A percentile compares a stretch with the other conserved stretches of the same genome.
Conservation (phyloP, 2,329 filamentous ascomycete genomes). For the Meredithiella fracta region DNA sequence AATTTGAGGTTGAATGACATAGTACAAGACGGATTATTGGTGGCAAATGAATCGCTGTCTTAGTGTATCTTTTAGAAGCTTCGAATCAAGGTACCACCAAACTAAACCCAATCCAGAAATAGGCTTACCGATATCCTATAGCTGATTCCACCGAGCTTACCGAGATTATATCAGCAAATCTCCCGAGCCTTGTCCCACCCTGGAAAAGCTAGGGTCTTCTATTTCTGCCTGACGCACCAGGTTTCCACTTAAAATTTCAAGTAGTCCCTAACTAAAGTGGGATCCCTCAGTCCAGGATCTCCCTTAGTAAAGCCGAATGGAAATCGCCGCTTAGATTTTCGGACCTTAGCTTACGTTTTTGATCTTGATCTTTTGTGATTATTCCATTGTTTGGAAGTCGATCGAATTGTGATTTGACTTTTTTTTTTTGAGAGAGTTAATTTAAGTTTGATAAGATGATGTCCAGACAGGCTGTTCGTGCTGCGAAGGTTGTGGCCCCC, state of each 20-base stretch:
- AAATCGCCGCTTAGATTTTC: slow-evolving; percentile 3
- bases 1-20: background rate
- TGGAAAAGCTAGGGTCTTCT: background rate
- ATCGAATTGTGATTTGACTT: background rate
- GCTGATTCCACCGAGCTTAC: slow-evolving; percentile 1
- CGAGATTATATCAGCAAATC: slow-evolving; percentile 10
- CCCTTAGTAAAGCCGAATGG: background rate
- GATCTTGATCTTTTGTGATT: background rate
- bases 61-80: background rate
- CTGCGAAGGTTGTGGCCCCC: slow-evolving; percentile 44
- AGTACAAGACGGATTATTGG: background rate
- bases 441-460: slow-evolving; percentile 27
- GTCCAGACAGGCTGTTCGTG: slow-evolving; percentile 41
- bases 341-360: too few species aligned
- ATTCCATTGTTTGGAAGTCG: too few species aligned
- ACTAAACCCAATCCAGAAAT: background rate
- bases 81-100: background rate
- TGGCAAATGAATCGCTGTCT: background rate
- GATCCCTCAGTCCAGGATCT: slow-evolving; percentile 10
- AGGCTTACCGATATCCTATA: background rate
- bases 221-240: slow-evolving; percentile 13
- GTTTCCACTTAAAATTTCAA: slow-evolving; percentile 14
- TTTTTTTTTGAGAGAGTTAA: background rate
- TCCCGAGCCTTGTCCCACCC: slow-evolving; percentile 6
- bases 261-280: slow-evolving; percentile 13